Conservation (phyloP, 768 basidiomycete species). For the Suillus subalutaceus region DNA sequence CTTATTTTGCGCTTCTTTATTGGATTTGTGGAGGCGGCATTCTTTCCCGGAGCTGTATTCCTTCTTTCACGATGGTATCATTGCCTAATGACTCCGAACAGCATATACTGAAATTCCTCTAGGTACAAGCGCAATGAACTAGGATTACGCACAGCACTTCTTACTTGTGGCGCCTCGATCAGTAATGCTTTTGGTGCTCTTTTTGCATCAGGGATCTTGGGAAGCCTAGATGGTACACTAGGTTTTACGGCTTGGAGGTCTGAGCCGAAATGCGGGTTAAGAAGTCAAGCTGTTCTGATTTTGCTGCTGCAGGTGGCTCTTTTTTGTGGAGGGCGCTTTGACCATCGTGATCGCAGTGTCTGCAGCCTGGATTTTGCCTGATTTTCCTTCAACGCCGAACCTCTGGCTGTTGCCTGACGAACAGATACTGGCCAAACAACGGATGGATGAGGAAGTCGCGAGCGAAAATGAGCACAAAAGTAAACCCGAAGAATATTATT, state of each 20-base stretch:
- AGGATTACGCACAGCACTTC: slow-evolving; percentile 63
- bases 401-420: slow-evolving; percentile 62
- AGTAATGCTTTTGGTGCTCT: slow-evolving; percentile 82
- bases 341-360: slow-evolving; percentile 53
- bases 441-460: slow-evolving; percentile 65
- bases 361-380: slow-evolving; percentile 68
- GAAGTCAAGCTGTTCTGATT: background rate
- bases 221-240: slow-evolving; percentile 65
- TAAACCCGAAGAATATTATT: slow-evolving; percentile 35
- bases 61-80: slow-evolving; percentile 63
- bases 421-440: slow-evolving; percentile 51
- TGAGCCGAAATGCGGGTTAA: slow-evolving; percentile 18
- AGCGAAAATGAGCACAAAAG: slow-evolving; percentile 50
- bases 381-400: slow-evolving; percentile 63
- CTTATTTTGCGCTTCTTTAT: slow-evolving; percentile 72
- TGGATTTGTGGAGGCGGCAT: slow-evolving; percentile 71
- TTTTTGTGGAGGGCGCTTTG: slow-evolving; percentile 64
- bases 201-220: slow-evolving; percentile 74
- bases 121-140: slow-evolving; percentile 67
- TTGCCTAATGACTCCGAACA: background rate
- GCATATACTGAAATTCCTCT: background rate
- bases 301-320: slow-evolving; percentile 57
- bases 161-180: slow-evolving; percentile 72
- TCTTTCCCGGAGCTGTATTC: slow-evolving; percentile 69
- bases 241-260: slow-evolving; percentile 52